Percentiles rank a stretch among this genome's conserved stretches.
Evolutionary conservation across 1,284 basidiomycete species (phyloP).

Genomic region (Irpex sp.): DNA sequence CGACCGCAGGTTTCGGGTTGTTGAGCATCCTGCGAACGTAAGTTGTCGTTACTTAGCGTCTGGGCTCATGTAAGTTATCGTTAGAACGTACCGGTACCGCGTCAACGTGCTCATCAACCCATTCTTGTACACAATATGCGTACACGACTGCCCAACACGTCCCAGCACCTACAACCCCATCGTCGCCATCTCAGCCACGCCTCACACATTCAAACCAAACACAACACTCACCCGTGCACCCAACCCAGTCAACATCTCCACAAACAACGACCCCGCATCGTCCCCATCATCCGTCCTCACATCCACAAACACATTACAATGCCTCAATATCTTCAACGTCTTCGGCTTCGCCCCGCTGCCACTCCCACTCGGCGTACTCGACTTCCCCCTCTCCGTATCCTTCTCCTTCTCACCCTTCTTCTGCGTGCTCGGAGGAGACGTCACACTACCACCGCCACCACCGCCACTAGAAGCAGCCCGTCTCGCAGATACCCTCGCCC

Average conservation of each 20-base stretch:
- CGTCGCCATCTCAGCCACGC: slow-evolving; percentile 1
- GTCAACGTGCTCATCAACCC: slow-evolving; percentile 74
- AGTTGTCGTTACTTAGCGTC: too few relatives aligned
- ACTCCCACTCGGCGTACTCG: slow-evolving; percentile 5
- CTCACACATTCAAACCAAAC: background rate
- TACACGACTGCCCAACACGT: slow-evolving; percentile 71
- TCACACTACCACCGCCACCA: background rate
- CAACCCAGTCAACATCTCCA: slow-evolving; percentile 75
- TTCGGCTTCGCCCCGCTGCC: slow-evolving; percentile 3
- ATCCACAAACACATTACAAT: slow-evolving; percentile 86
- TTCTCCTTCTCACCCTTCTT: background rate
- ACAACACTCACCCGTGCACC: slow-evolving; percentile 70
- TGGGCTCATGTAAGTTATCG: background rate
- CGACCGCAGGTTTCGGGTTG: slow-evolving; percentile 70
- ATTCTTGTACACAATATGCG: slow-evolving; percentile 89
- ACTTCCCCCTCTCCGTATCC: background rate
- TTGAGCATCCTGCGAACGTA: slow-evolving; percentile 41
- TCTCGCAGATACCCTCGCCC: slow-evolving; percentile 14
- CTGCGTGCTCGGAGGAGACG: background rate
- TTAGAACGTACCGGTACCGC: slow-evolving; percentile 56
- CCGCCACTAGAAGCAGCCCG: slow-evolving; percentile 4
- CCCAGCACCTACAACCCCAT: slow-evolving; percentile 42
- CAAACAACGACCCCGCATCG: slow-evolving; percentile 78
- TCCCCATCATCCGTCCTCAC: slow-evolving; percentile 84
- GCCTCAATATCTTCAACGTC: slow-evolving; percentile 49